Evolutionary conservation across 805 yeast genomes (phyloP), one percentile per base, ranked within the genome.

Genomic region (Monosporozyma yasuniensis): DNA sequence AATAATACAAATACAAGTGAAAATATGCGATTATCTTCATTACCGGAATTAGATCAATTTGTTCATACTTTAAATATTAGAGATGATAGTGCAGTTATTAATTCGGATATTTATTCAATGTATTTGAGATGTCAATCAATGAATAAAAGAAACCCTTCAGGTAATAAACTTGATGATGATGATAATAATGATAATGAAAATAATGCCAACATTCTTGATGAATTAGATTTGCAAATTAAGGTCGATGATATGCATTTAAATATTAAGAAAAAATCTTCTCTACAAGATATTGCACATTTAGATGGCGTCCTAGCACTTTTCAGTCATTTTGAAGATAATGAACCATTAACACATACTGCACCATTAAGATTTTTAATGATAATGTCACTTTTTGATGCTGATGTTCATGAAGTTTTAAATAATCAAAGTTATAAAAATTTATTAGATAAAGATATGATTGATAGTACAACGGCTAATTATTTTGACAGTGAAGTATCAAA

Each of bases 341-440:
- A 65, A 46, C 58, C 61, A 2, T 42, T 61, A 38, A 57, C 65
- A 1, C 63, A 62, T 45, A 56, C 64, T 3, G 52, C 64, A 3
- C 59, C 60, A 3, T 46, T 65, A 22, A 54, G 59, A 25, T 64
- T 65, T 46, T 49, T 63, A 34, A 50, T 56, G 7, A 54, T 59
- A 2, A 48, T 65, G 46, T 46, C 58, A 10, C 44, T 65, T 52
- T 52, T 65, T 16, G 67, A 61, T 47, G 52, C 59, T 1, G 63
- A 59, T 5, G 56, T 56, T 1, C 60, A 61, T 43, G 43, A 48
- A 11, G 65, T 61, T 28, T 22, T 63, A 21, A 63, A 61, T 50
- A 14, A 47, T 10, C 55, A 54, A 11, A 47, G 56, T n/a, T 61
- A 59, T 49, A 60, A 54, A 44, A 48, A 57, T 47, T 48, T 64